Evolutionary conservation across 163 green algal species (phyloP).

Genomic region (Prototheca wickerhamii): DNA sequence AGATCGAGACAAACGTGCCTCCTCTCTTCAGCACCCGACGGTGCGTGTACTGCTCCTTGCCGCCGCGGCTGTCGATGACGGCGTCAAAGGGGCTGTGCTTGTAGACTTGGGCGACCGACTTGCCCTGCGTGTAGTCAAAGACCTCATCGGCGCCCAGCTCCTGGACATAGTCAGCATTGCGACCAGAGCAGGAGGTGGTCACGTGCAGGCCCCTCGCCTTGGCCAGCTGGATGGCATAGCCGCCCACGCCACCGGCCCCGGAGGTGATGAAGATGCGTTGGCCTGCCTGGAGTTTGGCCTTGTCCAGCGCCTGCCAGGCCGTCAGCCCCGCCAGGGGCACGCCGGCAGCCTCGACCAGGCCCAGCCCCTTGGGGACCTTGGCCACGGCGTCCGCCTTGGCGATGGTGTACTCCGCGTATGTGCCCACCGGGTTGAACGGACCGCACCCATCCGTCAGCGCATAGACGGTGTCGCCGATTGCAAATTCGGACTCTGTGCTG

Average conservation of each 20-base stretch:
- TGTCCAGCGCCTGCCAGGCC: constrained; percentile 25
- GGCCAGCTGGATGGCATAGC: constrained; percentile 34
- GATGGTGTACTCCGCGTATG: constrained; percentile 30
- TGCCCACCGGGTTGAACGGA: constrained; percentile 11
- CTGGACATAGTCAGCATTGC: constrained; percentile 39
- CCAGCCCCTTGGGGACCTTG: constrained; percentile 17
- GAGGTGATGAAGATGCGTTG: constrained; percentile 24
- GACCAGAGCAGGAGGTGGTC: constrained; percentile 32
- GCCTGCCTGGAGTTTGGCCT: constrained; percentile 12
- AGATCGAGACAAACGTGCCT: constrained; percentile 6
- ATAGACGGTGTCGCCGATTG: constrained; percentile 25
- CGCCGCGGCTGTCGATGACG: constrained; percentile 13
- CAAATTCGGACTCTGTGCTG: neutral
- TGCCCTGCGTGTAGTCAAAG: constrained; percentile 23
- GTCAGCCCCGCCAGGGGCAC: constrained; percentile 46
- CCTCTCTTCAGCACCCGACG: constrained; percentile 8
- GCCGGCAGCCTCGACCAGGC: constrained; percentile 33
- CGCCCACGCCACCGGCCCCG: constrained; percentile 41
- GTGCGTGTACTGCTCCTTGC: constrained; percentile 8
- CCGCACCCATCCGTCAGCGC: constrained; percentile 12
- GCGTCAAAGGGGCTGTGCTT: constrained; percentile 10
- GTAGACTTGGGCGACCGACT: neutral
- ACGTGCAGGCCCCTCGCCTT: constrained; percentile 44
- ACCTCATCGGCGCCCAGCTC: constrained; percentile 32
- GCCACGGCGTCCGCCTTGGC: constrained; percentile 5